Conservation (phyloP, 768 basidiomycete species). For the Lactarius trivialis region DNA sequence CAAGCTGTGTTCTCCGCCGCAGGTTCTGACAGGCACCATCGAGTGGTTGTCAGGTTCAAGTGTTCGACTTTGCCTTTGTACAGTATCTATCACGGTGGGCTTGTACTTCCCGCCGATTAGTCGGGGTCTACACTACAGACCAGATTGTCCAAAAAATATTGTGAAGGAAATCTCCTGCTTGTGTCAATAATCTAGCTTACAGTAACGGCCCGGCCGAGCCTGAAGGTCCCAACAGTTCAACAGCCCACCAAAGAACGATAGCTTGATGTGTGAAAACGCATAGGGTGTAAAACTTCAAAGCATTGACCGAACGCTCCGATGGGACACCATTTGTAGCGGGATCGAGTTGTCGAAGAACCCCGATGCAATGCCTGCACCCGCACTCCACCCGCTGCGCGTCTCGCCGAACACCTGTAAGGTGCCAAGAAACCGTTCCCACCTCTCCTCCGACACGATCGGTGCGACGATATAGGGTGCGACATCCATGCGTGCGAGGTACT, state of each 20-base stretch:
- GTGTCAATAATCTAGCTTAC: no score
- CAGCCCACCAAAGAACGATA: not conserved
- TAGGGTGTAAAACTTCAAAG: not conserved
- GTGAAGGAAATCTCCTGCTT: no score
- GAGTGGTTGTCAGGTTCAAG: not conserved
- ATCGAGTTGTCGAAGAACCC: not conserved
- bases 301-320: conserved; percentile 9
- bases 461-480: conserved; percentile 17
- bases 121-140: no score
- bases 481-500: conserved; percentile 15
- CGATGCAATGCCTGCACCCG: not conserved
- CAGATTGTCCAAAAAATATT: no score
- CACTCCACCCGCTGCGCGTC: not conserved
- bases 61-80: no score
- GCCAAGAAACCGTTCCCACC: conserved; percentile 14
- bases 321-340: not conserved
- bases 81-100: no score
- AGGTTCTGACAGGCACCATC: not conserved
- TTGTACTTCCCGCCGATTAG: no score
- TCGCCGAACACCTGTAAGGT: not conserved
- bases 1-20: no score
- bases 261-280: not conserved
- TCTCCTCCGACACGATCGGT: conserved; percentile 24
- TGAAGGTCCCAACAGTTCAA: no score
- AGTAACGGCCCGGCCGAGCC: no score